These are phyloP conservation scores for Emergomyces pasteurianus DNA, from an alignment of 2,329 filamentous ascomycete species.

Conservation along the genomic window DNA sequence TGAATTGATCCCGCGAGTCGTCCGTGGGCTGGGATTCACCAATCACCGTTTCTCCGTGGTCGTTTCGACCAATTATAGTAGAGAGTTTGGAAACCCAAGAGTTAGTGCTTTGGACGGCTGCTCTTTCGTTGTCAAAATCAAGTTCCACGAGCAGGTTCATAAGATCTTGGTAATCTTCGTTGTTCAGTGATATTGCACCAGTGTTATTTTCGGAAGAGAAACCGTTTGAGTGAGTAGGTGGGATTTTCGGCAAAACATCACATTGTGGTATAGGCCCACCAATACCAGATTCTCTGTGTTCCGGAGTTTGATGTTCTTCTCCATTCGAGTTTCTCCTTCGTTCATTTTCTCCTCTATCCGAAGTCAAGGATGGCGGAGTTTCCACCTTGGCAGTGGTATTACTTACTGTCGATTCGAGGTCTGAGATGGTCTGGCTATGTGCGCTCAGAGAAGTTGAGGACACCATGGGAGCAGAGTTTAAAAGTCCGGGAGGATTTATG, in stretches of 20 bases:
- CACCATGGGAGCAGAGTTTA: conserved; percentile 23
- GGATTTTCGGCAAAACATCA: not conserved
- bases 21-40: conserved; percentile 14
- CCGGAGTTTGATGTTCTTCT: not conserved
- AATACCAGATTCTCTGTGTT: too few relatives aligned
- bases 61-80: conserved; percentile 24
- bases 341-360: not conserved
- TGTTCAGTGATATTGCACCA: conserved; percentile 26
- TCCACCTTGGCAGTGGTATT: not conserved
- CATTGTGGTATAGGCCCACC: not conserved
- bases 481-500: conserved; percentile 49
- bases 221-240: not conserved
- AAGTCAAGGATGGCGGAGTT: not conserved
- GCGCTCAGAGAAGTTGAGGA: not conserved
- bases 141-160: conserved; percentile 30
- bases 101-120: conserved; percentile 28
- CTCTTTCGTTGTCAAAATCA: conserved; percentile 30
- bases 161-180: conserved; percentile 29
- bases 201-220: conserved; percentile 23
- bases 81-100: conserved; percentile 31
- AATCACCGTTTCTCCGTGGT: conserved; percentile 24
- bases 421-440: not conserved
- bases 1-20: not conserved
- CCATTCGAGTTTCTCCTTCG: not conserved
- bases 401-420: not conserved